Evolutionary conservation across 768 basidiomycete genomes (phyloP).

Genomic region (Termitomyces sp.): DNA sequence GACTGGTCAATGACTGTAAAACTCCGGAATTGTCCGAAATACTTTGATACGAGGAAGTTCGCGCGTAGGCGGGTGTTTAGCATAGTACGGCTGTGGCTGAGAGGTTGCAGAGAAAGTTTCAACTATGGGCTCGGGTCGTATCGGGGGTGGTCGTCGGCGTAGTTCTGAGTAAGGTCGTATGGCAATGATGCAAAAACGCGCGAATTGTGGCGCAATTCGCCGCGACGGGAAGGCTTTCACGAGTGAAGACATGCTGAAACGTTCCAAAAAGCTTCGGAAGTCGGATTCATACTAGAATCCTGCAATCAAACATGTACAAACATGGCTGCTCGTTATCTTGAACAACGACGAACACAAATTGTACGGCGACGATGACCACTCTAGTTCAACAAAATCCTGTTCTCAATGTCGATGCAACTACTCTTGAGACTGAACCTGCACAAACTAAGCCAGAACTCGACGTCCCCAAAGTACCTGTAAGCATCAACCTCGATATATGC

Average conservation of each 20-base stretch:
- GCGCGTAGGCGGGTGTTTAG: conserved; percentile 22
- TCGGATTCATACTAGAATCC: neutral
- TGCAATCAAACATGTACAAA: conserved; percentile 9
- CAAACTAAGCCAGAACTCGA: conserved; percentile 14
- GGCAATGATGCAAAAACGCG: neutral
- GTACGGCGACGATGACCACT: neutral
- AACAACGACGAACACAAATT: conserved; percentile 3
- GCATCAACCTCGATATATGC: conserved; percentile 10
- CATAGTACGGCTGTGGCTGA: conserved; percentile 34
- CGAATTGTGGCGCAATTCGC: neutral
- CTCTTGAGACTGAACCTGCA: conserved; percentile 1
- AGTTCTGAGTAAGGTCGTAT: conserved; percentile 14
- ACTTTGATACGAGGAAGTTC: conserved; percentile 36
- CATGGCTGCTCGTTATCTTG: neutral
- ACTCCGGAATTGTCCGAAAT: neutral
- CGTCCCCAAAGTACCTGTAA: conserved; percentile 14
- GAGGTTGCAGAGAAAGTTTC: conserved; percentile 28
- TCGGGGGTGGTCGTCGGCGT: conserved; percentile 16
- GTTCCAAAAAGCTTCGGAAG: neutral
- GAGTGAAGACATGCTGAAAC: conserved; percentile 7
- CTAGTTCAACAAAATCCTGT: neutral
- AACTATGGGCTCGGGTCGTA: conserved; percentile 13
- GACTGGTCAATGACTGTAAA: neutral
- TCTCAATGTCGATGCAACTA: neutral
- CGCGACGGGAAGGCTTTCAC: conserved; percentile 3